Evolutionary conservation across 2,329 filamentous ascomycete species (phyloP).

Genomic region (Aureobasidium namibiae): DNA sequence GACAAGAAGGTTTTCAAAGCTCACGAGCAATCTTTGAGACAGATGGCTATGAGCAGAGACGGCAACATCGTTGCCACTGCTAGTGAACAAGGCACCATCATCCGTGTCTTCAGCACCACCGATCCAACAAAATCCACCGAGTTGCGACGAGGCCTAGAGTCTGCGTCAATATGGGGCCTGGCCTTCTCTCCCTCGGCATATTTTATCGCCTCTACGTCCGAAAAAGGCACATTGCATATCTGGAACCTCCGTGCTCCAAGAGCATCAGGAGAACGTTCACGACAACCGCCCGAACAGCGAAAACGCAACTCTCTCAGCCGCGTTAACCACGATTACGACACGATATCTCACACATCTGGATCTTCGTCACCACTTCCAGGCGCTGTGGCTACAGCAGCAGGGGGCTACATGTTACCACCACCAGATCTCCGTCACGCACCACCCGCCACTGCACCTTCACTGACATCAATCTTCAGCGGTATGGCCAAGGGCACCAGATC

Average conservation of each 20-base stretch:
- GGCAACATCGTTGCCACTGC: conserved; percentile 80
- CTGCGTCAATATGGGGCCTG: conserved; percentile 77
- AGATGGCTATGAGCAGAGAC: conserved; percentile 70
- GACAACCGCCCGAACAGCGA: conserved; percentile 16
- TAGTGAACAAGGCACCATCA: conserved; percentile 80
- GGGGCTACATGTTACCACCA: conserved; percentile 24
- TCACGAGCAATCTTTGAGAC: conserved; percentile 69
- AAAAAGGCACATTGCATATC: conserved; percentile 91
- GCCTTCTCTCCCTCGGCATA: conserved; percentile 76
- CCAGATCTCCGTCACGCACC: conserved; percentile 19
- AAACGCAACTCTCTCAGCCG: conserved; percentile 10
- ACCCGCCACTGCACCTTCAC: conserved; percentile 12
- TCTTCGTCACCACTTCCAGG: conserved; percentile 13
- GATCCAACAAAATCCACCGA: conserved; percentile 77
- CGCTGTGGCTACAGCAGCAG: conserved; percentile 20
- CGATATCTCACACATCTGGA: conserved; percentile 11
- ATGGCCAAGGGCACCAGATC: conserved; percentile 49
- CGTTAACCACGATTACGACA: conserved; percentile 8
- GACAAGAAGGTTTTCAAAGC: conserved; percentile 92
- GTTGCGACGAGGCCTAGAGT: conserved; percentile 80
- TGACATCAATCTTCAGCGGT: conserved; percentile 8
- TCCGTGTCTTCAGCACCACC: conserved; percentile 74
- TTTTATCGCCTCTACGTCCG: conserved; percentile 83
- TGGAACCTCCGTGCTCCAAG: conserved; percentile 67
- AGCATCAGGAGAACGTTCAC: conserved; percentile 27